Percentiles rank a stretch among this genome's conserved stretches.
These are phyloP conservation scores for Fusarium duplospermum DNA, from an alignment of 2,329 filamentous ascomycete species.

Conservation along the genomic window DNA sequence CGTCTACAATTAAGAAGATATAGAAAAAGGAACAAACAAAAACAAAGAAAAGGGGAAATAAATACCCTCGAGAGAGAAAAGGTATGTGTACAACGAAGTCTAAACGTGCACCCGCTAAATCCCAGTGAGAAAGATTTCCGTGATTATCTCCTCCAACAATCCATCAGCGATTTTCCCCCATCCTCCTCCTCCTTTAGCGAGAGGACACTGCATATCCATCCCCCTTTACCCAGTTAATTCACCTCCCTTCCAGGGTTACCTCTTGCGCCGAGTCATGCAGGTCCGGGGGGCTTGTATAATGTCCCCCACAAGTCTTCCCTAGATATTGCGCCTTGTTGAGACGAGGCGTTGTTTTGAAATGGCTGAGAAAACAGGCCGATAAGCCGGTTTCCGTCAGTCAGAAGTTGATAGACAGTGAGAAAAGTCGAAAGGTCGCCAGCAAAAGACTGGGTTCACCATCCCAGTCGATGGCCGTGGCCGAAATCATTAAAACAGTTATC, in stretches of 20 bases:
- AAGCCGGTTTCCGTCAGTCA: slow-evolving; percentile 7
- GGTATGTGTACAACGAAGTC: slow-evolving; percentile 31
- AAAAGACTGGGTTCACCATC: neutral
- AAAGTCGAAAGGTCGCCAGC: neutral
- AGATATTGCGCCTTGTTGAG: slow-evolving; percentile 24
- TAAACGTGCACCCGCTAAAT: slow-evolving; percentile 40
- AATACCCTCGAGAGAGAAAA: slow-evolving; percentile 12
- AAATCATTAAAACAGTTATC: slow-evolving; percentile 2
- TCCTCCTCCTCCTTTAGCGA: slow-evolving; percentile 2
- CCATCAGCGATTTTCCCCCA: slow-evolving; percentile 10
- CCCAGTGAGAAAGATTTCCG: slow-evolving; percentile 31
- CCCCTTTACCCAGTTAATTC: slow-evolving; percentile 38
- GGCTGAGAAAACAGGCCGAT: slow-evolving; percentile 15
- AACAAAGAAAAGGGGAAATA: slow-evolving; percentile 19
- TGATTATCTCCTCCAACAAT: slow-evolving; percentile 28
- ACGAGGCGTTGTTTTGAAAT: slow-evolving; percentile 31
- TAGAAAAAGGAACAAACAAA: slow-evolving; percentile 25
- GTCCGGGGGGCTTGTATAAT: slow-evolving; percentile 27
- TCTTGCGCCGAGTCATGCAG: slow-evolving; percentile 47
- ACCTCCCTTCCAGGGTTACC: slow-evolving; percentile 38
- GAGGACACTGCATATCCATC: slow-evolving; percentile 6
- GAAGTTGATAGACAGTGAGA: slow-evolving; percentile 1
- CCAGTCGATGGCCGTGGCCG: neutral
- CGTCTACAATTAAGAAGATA: slow-evolving; percentile 44
- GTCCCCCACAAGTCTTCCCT: slow-evolving; percentile 37